Base-by-base conservation (phyloP, 768 basidiomycete species). In the Lactifluus pinguis region DNA sequence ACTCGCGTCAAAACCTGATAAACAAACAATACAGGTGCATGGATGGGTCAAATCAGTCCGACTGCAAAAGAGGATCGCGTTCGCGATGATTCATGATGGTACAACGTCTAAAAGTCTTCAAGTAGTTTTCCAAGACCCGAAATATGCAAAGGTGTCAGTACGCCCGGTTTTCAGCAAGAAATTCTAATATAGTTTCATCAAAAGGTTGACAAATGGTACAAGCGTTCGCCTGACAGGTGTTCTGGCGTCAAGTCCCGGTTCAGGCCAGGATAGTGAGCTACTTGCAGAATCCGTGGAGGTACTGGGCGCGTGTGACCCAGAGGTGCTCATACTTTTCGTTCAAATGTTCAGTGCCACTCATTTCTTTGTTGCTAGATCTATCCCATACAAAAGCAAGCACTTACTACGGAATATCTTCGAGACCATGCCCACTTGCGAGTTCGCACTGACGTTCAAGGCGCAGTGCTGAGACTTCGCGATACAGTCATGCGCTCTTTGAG, bases 11-110 rank as follows among this genome's bases (percentile, higher is more conserved):
- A 42, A 32, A 10, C 55, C 62, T 29, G 30, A 15, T 30, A 30
- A 36, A 0, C 42, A 45, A 25, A 21, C 41, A 2, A 55, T 77
- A 8, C 64, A 73, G 21, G 79, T 95, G 10, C 82, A 84, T 47
- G 94, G 90, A 54, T 95, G 92, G 91, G 78, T 98, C 58, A 87
- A 86, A 67, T 91, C 89, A 2, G 80, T 95, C 44, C 80, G 93
- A 45, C 81, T 83, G 45, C 92, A 95, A 74, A 95, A 95, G 76
- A 84, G 85, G 53, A 79, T 93, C n/a, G 79, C 90, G 2, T 98
- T 97, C 69, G 86, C 85, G 13, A 83, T 86, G 49, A 73, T 95
- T 57, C 84, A 81, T 47, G 94, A 97, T 72, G 94, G 94, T 3
- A 90, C 87, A 56, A 82, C 81, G 2, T 62, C 79, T 8, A 72